These are phyloP conservation scores for Crithidia acanthocephali DNA, from an alignment of 208 protist genomes.

Conservation along the genomic window DNA sequence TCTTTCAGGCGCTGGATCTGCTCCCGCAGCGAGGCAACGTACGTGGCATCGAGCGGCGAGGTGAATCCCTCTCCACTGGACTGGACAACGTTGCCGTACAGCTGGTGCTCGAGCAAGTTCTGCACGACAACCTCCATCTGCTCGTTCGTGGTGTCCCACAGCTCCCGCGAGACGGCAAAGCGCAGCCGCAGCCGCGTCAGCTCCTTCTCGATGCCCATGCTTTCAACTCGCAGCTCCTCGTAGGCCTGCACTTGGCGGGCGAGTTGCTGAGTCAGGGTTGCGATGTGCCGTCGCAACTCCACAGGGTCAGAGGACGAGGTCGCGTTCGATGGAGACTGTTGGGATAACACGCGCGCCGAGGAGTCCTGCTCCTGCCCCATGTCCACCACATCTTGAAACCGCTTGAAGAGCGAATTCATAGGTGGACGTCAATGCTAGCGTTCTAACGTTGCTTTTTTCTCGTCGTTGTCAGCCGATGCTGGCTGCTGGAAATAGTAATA, in stretches of 20 bases:
- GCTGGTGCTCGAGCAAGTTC: slow-evolving; percentile 31
- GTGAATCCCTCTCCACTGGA: not conserved
- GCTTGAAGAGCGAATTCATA: slow-evolving; percentile 40
- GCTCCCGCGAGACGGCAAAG: slow-evolving; percentile 35
- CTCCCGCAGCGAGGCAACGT: slow-evolving; percentile 38
- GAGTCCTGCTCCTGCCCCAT: slow-evolving; percentile 29
- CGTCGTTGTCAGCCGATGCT: not conserved
- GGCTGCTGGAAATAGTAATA: too few relatives aligned
- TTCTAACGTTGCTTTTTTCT: not conserved
- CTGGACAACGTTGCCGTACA: slow-evolving; percentile 6
- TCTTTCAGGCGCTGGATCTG: slow-evolving; percentile 43
- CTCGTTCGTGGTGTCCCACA: slow-evolving; percentile 33
- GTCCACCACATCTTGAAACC: slow-evolving; percentile 43
- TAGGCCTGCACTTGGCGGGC: slow-evolving; percentile 22
- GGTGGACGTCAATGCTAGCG: not conserved
- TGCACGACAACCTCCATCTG: slow-evolving; percentile 39
- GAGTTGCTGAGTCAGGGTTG: slow-evolving; percentile 19
- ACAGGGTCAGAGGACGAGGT: slow-evolving; percentile 13
- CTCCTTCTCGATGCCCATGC: slow-evolving; percentile 41
- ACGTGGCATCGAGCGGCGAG: slow-evolving; percentile 18
- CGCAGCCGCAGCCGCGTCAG: slow-evolving; percentile 28
- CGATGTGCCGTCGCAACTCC: slow-evolving; percentile 24
- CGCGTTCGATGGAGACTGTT: not conserved
- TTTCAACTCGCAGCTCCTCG: slow-evolving; percentile 40
- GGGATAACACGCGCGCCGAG: not conserved